phyloP scores from a whole-genome alignment of 768 basidiomycete species.

The Gelatoporia subvermispora region DNA sequence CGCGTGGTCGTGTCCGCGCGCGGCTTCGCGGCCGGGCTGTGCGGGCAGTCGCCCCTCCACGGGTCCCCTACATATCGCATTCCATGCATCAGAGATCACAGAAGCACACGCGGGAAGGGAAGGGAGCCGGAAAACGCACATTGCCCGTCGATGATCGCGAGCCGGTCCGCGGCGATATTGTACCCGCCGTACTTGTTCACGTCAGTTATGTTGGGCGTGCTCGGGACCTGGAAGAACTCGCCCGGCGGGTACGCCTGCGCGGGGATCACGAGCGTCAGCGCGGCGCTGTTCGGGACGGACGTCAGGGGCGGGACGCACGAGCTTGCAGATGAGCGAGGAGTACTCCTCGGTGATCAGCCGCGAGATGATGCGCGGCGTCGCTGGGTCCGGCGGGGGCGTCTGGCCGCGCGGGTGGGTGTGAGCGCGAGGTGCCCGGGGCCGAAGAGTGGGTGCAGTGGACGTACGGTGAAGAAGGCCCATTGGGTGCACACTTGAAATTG shows the following conservation, averaged over 20 bases:
- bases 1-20: constrained; percentile 65
- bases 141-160: constrained; percentile 87
- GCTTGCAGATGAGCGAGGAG: constrained; percentile 63
- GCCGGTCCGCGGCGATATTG: constrained; percentile 66
- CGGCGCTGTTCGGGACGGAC: background rate
- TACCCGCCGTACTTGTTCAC: constrained; percentile 84
- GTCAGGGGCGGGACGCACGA: constrained; percentile 14
- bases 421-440: background rate
- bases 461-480: constrained; percentile 44
- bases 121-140: constrained; percentile 32
- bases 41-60: constrained; percentile 84
- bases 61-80: constrained; percentile 59
- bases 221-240: constrained; percentile 64
- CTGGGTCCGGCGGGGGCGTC: constrained; percentile 72
- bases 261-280: background rate
- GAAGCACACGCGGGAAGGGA: too few species aligned
- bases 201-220: constrained; percentile 67
- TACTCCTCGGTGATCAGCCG: constrained; percentile 64
- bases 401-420: constrained; percentile 29
- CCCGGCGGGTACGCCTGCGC: constrained; percentile 73
- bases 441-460: background rate
- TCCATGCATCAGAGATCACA: background rate
- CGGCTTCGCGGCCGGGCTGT: constrained; percentile 61
- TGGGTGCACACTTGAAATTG: constrained; percentile 89
- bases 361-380: constrained; percentile 71